A percentile compares a stretch with the other conserved stretches of the same genome.
Conservation (phyloP, 2,329 filamentous ascomycete genomes). For the Arthrobotrys musiformis region DNA sequence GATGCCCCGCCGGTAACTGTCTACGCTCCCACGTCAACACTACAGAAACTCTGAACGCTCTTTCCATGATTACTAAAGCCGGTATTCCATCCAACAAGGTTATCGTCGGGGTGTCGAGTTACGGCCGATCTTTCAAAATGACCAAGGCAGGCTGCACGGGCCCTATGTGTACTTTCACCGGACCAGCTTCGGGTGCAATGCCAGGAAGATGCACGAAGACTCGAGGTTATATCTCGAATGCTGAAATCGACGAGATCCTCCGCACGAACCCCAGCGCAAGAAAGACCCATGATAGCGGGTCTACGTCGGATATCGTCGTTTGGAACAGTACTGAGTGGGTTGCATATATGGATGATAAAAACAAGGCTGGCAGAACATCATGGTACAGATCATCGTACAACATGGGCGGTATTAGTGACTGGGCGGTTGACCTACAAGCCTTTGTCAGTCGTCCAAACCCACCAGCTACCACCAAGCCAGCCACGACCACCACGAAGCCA, state of each 20-base stretch:
- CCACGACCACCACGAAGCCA: background rate
- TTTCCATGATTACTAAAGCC: conserved; percentile 53
- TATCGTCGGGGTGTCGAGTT: conserved; percentile 61
- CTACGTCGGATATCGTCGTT: conserved; percentile 56
- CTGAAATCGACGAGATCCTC: conserved; percentile 60
- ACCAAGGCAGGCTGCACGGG: conserved; percentile 59
- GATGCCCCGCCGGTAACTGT: conserved; percentile 46
- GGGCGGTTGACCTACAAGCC: conserved; percentile 32
- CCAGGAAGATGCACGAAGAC: conserved; percentile 60
- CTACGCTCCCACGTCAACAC: conserved; percentile 56
- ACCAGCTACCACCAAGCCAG: background rate
- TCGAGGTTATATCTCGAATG: conserved; percentile 61
- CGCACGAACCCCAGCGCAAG: conserved; percentile 24
- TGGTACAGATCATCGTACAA: conserved; percentile 3
- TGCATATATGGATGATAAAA: conserved; percentile 59
- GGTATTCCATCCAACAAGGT: conserved; percentile 61
- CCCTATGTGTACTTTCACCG: conserved; percentile 59
- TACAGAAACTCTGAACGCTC: conserved; percentile 57
- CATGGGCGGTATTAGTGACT: conserved; percentile 30
- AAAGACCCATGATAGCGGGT: conserved; percentile 46
- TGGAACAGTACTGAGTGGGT: conserved; percentile 59
- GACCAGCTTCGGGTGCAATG: conserved; percentile 57
- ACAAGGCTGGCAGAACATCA: background rate
- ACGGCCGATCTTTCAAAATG: conserved; percentile 62
- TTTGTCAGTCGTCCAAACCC: conserved; percentile 1